Conservation (phyloP, 1,284 basidiomycete species). For the Malassezia japonica region DNA sequence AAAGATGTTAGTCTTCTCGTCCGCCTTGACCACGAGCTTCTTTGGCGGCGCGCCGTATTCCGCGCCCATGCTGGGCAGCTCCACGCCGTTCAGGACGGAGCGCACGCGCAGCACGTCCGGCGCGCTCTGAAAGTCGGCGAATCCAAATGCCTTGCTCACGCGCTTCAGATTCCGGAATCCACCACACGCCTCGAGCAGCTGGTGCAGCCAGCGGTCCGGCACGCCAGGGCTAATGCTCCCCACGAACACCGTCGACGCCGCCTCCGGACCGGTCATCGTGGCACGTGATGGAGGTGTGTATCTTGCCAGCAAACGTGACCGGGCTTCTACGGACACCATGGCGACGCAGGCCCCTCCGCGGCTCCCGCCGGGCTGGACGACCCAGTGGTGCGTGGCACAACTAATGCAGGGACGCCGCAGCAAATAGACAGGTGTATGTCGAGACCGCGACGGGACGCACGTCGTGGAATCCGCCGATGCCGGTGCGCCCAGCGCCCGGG, state of each 20-base stretch:
- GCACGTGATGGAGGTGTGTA: conserved; percentile 13
- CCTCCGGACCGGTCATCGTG: conserved; percentile 24
- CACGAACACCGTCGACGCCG: conserved; percentile 64
- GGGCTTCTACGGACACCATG: conserved; percentile 12
- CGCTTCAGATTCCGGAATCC: conserved; percentile 76
- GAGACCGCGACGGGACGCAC: conserved; percentile 47
- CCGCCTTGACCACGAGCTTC: conserved; percentile 66
- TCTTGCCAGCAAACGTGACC: background rate
- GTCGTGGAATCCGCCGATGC: conserved; percentile 47
- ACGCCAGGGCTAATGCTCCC: conserved; percentile 92
- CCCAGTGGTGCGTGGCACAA: conserved; percentile 63
- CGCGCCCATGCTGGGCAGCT: conserved; percentile 53
- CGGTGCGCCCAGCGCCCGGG: conserved; percentile 22
- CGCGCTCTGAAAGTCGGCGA: conserved; percentile 81
- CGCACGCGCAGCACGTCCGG: conserved; percentile 75
- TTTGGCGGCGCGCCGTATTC: conserved; percentile 51
- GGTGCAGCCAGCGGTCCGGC: conserved; percentile 64
- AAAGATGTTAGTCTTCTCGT: conserved; percentile 79
- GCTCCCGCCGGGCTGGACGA: conserved; percentile 75
- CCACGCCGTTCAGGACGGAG: conserved; percentile 67
- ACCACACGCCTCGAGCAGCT: conserved; percentile 74
- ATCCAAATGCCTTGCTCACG: conserved; percentile 85
- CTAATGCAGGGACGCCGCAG: conserved; percentile 61
- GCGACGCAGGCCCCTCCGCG: conserved; percentile 22
- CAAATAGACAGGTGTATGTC: conserved; percentile 76